Evolutionary conservation across 371 early-diverging fungal species (phyloP).

Genomic region (Funneliformis caledonium): DNA sequence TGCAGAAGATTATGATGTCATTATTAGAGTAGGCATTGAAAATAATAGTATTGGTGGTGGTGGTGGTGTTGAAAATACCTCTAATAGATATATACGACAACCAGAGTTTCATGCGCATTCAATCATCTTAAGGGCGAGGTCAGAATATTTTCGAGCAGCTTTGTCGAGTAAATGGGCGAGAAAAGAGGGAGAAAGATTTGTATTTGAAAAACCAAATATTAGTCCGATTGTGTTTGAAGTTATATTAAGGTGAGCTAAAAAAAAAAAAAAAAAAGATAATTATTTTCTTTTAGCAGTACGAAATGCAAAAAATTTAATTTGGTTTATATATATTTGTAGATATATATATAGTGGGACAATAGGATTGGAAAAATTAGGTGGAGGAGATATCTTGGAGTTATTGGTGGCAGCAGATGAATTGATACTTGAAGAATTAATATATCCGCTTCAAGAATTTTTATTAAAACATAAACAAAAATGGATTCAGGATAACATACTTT

Average conservation of each 20-base stretch:
- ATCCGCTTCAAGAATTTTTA: conserved; percentile 36
- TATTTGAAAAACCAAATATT: conserved; percentile 40
- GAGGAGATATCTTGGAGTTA: conserved; percentile 27
- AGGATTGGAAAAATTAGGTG: conserved; percentile 16
- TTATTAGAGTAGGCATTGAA: conserved; percentile 19
- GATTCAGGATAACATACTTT: conserved; percentile 35
- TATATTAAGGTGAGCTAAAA: conserved; percentile 26
- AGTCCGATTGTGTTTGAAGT: conserved; percentile 30
- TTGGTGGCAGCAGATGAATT: conserved; percentile 39
- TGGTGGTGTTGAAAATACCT: not conserved
- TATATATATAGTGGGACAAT: conserved; percentile 38
- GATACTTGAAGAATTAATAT: conserved; percentile 35
- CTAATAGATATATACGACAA: not conserved
- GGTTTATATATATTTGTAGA: conserved; percentile 1
- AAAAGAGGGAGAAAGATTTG: conserved; percentile 26
- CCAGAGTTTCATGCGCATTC: conserved; percentile 38
- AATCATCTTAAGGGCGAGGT: conserved; percentile 31
- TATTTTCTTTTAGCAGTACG: not conserved
- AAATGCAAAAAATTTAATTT: too few species aligned
- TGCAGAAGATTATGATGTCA: conserved; percentile 38
- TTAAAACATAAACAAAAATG: conserved; percentile 22
- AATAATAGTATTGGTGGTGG: not conserved
- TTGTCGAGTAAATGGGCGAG: conserved; percentile 39
- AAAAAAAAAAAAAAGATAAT: not conserved
- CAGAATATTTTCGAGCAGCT: conserved; percentile 39